phyloP scores from a whole-genome alignment of 106 monocot genomes.

The Narthecium ossifragum region DNA sequence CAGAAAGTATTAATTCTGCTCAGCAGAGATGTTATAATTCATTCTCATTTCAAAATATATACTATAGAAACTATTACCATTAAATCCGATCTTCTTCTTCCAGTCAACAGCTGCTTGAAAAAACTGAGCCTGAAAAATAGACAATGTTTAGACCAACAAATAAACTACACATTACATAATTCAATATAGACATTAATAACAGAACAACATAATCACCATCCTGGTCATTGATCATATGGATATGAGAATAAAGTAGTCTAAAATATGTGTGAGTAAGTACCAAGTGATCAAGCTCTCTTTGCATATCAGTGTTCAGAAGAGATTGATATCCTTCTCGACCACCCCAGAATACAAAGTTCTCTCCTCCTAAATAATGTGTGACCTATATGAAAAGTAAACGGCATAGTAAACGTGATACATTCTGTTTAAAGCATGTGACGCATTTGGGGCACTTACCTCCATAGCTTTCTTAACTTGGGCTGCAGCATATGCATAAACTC shows the following conservation, averaged over 20 bases:
- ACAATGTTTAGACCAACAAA: neutral
- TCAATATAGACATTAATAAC: too few relatives aligned
- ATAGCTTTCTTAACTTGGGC: constrained; percentile 98
- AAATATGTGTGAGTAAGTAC: constrained; percentile 26
- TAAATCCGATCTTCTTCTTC: constrained; percentile 98
- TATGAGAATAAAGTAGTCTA: neutral
- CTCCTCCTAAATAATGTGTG: constrained; percentile 92
- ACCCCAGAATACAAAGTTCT: constrained; percentile 99
- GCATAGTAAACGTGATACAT: too few relatives aligned
- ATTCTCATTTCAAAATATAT: too few relatives aligned
- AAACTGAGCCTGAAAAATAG: constrained; percentile 61
- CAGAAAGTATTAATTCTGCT: too few relatives aligned
- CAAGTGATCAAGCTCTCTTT: constrained; percentile 96
- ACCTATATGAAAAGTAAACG: constrained; percentile 35
- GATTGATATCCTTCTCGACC: constrained; percentile 96
- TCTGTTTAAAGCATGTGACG: too few relatives aligned
- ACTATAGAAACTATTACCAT: constrained; percentile 47
- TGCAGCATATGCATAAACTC: constrained; percentile 94
- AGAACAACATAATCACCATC: too few relatives aligned
- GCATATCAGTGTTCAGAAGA: constrained; percentile 96
- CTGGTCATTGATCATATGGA: too few relatives aligned
- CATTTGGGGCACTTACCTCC: too few relatives aligned
- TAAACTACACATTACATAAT: too few relatives aligned
- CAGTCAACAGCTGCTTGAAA: constrained; percentile 89
- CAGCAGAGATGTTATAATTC: too few relatives aligned